These are phyloP conservation scores for Kwoniella dendrophila DNA, from an alignment of 768 basidiomycete genomes.

Conservation along the genomic window DNA sequence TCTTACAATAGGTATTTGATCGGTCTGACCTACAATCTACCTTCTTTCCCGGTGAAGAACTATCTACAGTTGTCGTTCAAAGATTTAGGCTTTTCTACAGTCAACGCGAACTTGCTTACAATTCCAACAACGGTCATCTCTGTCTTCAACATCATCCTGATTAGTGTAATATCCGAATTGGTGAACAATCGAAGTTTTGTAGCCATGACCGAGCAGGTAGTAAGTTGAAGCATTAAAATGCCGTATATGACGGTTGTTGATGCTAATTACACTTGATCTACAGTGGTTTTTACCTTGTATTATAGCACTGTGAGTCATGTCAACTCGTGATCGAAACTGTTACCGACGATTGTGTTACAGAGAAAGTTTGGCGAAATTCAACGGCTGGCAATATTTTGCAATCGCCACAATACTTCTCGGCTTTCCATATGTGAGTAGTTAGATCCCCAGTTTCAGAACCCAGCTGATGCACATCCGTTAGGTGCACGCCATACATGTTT, in stretches of 20 bases:
- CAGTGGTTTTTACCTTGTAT: constrained; percentile 49
- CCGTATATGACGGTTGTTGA: too few species aligned
- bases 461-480: too few species aligned
- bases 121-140: constrained; percentile 45
- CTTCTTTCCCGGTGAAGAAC: constrained; percentile 33
- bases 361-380: constrained; percentile 34
- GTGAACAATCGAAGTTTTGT: constrained; percentile 34
- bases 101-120: constrained; percentile 50
- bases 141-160: constrained; percentile 37
- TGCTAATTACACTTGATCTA: too few species aligned
- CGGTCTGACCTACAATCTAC: constrained; percentile 49
- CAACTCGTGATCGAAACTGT: constrained; percentile 40
- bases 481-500: constrained; percentile 50
- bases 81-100: constrained; percentile 46
- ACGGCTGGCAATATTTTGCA: constrained; percentile 31
- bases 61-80: constrained; percentile 47
- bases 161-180: constrained; percentile 25
- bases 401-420: constrained; percentile 33
- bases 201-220: constrained; percentile 33
- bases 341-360: constrained; percentile 47
- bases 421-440: background rate
- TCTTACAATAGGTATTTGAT: constrained; percentile 42
- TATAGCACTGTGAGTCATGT: constrained; percentile 39
- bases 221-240: too few species aligned
- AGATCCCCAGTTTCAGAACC: too few species aligned